Percentiles rank a stretch among this genome's conserved stretches.
These are phyloP conservation scores for Geotrichum histeridarum DNA, from an alignment of 1,139 yeast species.

Conservation along the genomic window DNA sequence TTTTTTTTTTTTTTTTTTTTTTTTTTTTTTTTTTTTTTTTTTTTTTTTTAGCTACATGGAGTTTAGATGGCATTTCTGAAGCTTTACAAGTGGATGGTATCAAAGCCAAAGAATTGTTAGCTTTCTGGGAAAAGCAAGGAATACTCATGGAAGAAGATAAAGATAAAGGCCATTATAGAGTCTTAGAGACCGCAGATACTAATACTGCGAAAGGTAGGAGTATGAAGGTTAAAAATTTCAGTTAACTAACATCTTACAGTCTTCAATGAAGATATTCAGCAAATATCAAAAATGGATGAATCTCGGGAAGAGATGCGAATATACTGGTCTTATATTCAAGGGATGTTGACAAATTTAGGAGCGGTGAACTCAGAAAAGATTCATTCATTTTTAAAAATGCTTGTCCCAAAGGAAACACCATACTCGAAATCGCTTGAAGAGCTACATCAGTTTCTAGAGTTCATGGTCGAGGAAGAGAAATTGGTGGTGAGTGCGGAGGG, in stretches of 20 bases:
- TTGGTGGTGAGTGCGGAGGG: constrained; percentile 27
- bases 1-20: too few relatives aligned
- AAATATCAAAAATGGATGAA: constrained; percentile 23
- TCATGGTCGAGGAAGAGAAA: constrained; percentile 45
- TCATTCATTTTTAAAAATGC: constrained; percentile 49
- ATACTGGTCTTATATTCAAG: constrained; percentile 49
- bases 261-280: background rate
- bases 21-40: too few relatives aligned
- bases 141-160: constrained; percentile 21
- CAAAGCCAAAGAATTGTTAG: constrained; percentile 22
- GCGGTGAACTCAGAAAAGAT: constrained; percentile 46
- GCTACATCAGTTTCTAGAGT: constrained; percentile 40
- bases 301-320: constrained; percentile 39
- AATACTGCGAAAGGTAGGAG: constrained; percentile 35
- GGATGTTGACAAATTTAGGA: constrained; percentile 55
- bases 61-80: constrained; percentile 20
- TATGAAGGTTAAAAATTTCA: constrained; percentile 19
- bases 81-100: constrained; percentile 29
- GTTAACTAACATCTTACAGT: background rate
- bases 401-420: constrained; percentile 51
- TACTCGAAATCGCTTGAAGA: constrained; percentile 42
- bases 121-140: constrained; percentile 17
- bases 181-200: constrained; percentile 33
- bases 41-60: constrained; percentile 15
- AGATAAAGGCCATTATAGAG: constrained; percentile 21